Evolutionary conservation across 2,329 filamentous ascomycete species (phyloP), one percentile per base, ranked within the genome.

Genomic region (Penicillium sp.): DNA sequence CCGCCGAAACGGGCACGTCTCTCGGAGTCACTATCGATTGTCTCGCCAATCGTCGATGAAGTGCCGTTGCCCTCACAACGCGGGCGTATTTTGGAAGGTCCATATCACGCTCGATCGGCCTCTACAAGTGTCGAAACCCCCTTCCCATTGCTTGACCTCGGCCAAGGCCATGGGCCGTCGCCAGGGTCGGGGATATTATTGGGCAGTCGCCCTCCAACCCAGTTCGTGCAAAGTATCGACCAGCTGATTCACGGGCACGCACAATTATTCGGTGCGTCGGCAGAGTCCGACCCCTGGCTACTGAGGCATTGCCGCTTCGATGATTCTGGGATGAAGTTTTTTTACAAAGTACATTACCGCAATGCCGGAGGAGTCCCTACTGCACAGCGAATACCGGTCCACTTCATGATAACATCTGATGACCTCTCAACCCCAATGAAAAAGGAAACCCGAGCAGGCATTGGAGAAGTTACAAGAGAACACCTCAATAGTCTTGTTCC

Each of bases 361-460:
- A 70, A 72, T 53, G 70, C 68, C 5, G 71, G 70, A 2, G 70
- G 70, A 8, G 68, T 72, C 16, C 70, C 69, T 0, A 67, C 65
- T 2, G 55, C 58, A 2, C 68, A 70, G 6, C 61, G 65, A 48
- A 70, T 73, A 5, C 71, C 71, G 1, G 62, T 72, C 2, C 70
- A 69, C 45, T 67, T 65, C 38, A 60, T 67, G 52, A 61, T 66
- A 23, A 55, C 62, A 1, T 59, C 62, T 2, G 56, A 61, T n/a
- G 59, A 64, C 13, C 53, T 64, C 26, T 54, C 63, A 3, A 38
- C 51, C 12, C 39, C 52, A 9, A 45, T 52, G 44, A 63, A 64
- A 42, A 45, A 56, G 18, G 63, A 65, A 47, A 65, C 63, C 18
- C 31, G 47, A 33, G 53, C 41, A 6, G 49, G 57, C 13, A 29